Conservation (phyloP, 352 stramenopile genomes). For the Phytophthora megakarya region DNA sequence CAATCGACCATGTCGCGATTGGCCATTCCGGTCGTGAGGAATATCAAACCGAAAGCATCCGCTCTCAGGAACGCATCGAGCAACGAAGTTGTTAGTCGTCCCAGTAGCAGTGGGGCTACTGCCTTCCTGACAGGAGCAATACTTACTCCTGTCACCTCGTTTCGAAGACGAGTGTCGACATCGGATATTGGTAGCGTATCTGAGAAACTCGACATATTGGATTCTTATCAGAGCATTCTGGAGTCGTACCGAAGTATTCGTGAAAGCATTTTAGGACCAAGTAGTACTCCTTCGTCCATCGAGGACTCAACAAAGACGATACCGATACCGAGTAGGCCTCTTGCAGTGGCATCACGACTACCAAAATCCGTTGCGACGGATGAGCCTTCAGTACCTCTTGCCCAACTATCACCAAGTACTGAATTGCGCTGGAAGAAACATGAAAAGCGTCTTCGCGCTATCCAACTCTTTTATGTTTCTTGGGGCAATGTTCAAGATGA, state of each 20-base stretch:
- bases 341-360: not conserved
- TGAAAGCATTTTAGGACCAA: not conserved
- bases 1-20: not conserved
- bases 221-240: conserved; percentile 19
- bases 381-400: not conserved
- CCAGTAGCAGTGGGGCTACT: conserved; percentile 1
- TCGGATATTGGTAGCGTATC: conserved; percentile 19
- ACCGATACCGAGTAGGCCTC: not conserved
- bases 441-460: conserved; percentile 47
- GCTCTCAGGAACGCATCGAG: not conserved
- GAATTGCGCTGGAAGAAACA: conserved; percentile 49
- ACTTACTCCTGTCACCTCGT: conserved; percentile 7
- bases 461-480: conserved; percentile 40
- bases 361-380: conserved; percentile 10
- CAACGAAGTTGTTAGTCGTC: not conserved
- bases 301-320: not conserved
- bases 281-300: not conserved
- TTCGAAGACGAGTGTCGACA: conserved; percentile 12
- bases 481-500: conserved; percentile 32
- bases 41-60: not conserved
- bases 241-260: conserved; percentile 16
- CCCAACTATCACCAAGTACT: conserved; percentile 26
- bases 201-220: conserved; percentile 9
- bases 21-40: conserved; percentile 3
- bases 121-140: conserved; percentile 11